These are phyloP conservation scores for Flaveria trinervia DNA, from an alignment of 129 eudicot species.

Conservation along the genomic window DNA sequence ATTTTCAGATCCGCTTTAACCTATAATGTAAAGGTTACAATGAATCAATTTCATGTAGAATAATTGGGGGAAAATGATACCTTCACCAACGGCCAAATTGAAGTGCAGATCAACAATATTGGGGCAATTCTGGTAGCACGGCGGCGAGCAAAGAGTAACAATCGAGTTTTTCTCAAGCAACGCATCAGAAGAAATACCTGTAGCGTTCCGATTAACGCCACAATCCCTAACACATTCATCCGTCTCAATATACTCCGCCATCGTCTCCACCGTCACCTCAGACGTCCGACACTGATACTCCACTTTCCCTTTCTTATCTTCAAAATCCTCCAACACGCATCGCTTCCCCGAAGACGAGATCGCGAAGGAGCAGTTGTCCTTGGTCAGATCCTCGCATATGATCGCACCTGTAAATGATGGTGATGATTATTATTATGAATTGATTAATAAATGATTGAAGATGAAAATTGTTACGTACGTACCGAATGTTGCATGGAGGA, in stretches of 20 bases:
- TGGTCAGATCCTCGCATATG: slow-evolving; percentile 54
- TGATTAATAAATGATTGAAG: background rate
- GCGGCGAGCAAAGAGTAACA: slow-evolving; percentile 62
- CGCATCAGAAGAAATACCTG: slow-evolving; percentile 75
- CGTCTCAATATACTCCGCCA: slow-evolving; percentile 62
- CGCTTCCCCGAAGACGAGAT: slow-evolving; percentile 68
- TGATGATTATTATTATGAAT: no score
- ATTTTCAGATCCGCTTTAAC: no score
- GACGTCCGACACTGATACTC: slow-evolving; percentile 69
- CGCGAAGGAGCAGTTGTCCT: slow-evolving; percentile 52
- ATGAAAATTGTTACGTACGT: slow-evolving; percentile 23
- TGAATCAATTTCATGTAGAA: background rate
- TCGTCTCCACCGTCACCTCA: slow-evolving; percentile 60
- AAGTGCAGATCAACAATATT: slow-evolving; percentile 79
- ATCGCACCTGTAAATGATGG: slow-evolving; percentile 36
- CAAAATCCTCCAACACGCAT: slow-evolving; percentile 65
- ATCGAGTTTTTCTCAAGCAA: slow-evolving; percentile 58
- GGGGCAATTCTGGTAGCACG: slow-evolving; percentile 75
- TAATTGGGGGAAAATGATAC: slow-evolving; percentile 27
- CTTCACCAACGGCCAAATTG: slow-evolving; percentile 89
- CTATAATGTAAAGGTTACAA: no score
- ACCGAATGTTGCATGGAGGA: slow-evolving; percentile 52
- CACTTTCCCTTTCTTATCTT: slow-evolving; percentile 42
- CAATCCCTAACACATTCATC: slow-evolving; percentile 67
- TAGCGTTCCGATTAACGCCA: slow-evolving; percentile 55